Evolutionary conservation across 768 basidiomycete species (phyloP).

Genomic region (Dioszegia crocea): DNA sequence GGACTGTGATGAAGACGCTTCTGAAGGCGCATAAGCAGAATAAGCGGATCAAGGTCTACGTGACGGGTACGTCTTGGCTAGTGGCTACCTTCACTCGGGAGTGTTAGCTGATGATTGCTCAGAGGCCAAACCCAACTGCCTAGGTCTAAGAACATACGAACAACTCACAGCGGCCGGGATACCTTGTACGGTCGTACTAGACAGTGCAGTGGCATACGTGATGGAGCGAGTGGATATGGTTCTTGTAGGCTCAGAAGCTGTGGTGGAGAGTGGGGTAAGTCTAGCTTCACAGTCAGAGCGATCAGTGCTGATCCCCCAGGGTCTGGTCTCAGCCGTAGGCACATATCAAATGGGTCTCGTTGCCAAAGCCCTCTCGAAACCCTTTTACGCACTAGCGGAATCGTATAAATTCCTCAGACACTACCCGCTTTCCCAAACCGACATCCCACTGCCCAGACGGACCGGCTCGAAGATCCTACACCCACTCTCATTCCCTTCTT

Average conservation of each 20-base stretch:
- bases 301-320: no score
- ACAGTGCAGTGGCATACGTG: constrained; percentile 92
- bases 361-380: constrained; percentile 88
- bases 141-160: constrained; percentile 85
- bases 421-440: constrained; percentile 61
- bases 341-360: constrained; percentile 96
- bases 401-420: constrained; percentile 97
- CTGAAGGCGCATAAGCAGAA: constrained; percentile 75
- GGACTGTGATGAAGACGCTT: constrained; percentile 90
- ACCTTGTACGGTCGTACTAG: constrained; percentile 88
- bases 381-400: constrained; percentile 92
- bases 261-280: constrained; percentile 78
- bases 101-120: constrained; percentile 40
- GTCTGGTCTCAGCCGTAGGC: constrained; percentile 59
- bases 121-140: constrained; percentile 58
- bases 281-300: no score
- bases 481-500: constrained; percentile 12
- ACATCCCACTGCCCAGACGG: constrained; percentile 36
- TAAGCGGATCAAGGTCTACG: constrained; percentile 94
- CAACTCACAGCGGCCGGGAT: constrained; percentile 82
- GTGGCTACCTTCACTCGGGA: background rate
- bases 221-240: constrained; percentile 96
- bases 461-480: background rate
- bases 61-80: constrained; percentile 53
- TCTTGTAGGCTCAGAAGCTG: constrained; percentile 94